Evolutionary conservation across 179 eudicot species (phyloP), one percentile per base, ranked within the genome.

Genomic region (Silene vulgaris): DNA sequence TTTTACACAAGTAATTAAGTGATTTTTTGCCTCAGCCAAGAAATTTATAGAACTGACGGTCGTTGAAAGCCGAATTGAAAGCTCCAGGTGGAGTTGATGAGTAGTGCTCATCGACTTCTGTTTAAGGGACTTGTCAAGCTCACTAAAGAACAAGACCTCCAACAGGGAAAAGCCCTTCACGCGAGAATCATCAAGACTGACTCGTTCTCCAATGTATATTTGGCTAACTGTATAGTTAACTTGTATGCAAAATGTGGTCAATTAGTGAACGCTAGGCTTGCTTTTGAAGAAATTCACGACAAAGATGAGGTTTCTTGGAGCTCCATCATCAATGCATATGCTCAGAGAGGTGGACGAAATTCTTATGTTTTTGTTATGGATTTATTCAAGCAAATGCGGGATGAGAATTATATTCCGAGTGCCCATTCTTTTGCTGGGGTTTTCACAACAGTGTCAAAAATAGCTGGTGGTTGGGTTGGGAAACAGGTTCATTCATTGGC

Each of bases 181-280:
- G 93, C 90, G 29, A 84, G 61, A 40, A 83, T 89, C 79, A 78
- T 86, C 77, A 86, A 82, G 69, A 70, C 83, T 0, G 84, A 85
- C 71, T 74, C 80, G 2, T 80, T 82, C 40, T 80, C 85, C n/a
- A 79, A 80, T 82, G 75, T 85, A 3, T 85, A 73, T 81, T 73
- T 89, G 23, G 82, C 87, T 72, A 89, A 86, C 78, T 54, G 74
- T 74, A 75, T 88, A 37, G 79, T 88, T 77, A 86, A 82, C 75
- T 71, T 89, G 64, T 89, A 89, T 65, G 81, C 89, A 71, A 86
- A 86, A 74, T 89, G 88, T 81, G 86, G 80, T 45, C 83, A 65
- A 65, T 45, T 88, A 69, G 43, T 75, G 66, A 86, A 86, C 82
- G 89, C 91, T 61, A 83, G 65, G 28, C 37, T 82, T 28, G 80